These are phyloP conservation scores for Corylus heterophylla DNA, from an alignment of 306 rosid species.

Conservation along the genomic window DNA sequence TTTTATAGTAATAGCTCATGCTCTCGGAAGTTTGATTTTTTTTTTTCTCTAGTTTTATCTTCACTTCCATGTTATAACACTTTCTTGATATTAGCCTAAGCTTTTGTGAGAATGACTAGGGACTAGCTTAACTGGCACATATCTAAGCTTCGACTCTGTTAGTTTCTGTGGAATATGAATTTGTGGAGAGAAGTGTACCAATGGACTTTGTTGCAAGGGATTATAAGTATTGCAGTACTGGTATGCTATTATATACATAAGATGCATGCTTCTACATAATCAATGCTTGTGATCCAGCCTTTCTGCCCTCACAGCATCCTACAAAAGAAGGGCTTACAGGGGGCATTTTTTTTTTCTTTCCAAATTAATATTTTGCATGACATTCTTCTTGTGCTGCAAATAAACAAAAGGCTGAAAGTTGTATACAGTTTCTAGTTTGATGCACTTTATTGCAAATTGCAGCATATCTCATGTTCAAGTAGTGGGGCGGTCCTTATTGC, in stretches of 20 bases:
- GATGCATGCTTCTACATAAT: not conserved
- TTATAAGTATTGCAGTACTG: not conserved
- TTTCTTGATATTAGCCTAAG: not conserved
- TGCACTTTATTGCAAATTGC: constrained; percentile 39
- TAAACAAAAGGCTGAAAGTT: constrained; percentile 4
- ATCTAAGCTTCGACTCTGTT: not conserved
- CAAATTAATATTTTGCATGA: not conserved
- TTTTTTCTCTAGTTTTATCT: not conserved
- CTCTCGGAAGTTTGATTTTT: not conserved
- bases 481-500: constrained; percentile 55
- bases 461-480: constrained; percentile 76
- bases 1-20: not conserved
- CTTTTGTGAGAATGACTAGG: constrained; percentile 3
- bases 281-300: not conserved
- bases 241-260: not conserved
- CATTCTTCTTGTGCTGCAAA: not conserved
- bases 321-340: not conserved
- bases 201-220: not conserved
- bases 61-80: not conserved
- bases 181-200: not conserved
- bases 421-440: constrained; percentile 18
- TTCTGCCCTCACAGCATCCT: not conserved
- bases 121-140: not conserved
- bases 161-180: not conserved
- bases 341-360: not conserved